Evolutionary conservation across 2,329 filamentous ascomycete genomes (phyloP), one percentile per base, ranked within the genome.

Genomic region (Alternaria sp.): DNA sequence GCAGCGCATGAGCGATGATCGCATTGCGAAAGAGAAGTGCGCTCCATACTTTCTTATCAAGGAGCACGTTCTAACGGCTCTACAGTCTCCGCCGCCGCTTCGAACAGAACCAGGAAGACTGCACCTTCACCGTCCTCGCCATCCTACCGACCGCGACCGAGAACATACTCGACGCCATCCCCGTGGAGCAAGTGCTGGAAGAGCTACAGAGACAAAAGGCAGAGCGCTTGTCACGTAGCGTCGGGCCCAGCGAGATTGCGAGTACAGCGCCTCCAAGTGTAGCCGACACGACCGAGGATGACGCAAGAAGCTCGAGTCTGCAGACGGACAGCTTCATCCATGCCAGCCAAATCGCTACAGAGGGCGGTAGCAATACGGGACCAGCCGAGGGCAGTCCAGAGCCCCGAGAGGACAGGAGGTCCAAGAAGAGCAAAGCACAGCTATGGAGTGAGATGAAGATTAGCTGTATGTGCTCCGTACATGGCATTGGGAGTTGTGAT

Each of bases 31-130:
- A 78, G 95, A 99, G 82, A 99, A 99, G 94, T 97, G 82, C 71
- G 87, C 73, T 1, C 26, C 7, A 30, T 22, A 11, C 11, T 1
- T 8, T 3, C 18, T 24, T 7, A 12, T 12, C 32, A 14, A 12
- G 12, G 16, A 34, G 16, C 26, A 30, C 12, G 32, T 30, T 20
- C 59, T 67, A 51, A 64, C 42, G 39, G 12, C 24, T 22, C 7
- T 14, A 32, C 72, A 98, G 94, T 80, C 87, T 99, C 63, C 93
- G 94, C 52, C 91, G 95, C 60, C 91, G 95, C 75, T 99, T 99
- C 81, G 93, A 98, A 79, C 95, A 99, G 81, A 99, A 99, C 79
- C 95, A 99, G 78, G 94, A 97, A 77, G 95, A 99, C 80, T 99
- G 95, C 81, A 97, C 94, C 48, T 97, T 96, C 78, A 99, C 95